These are phyloP conservation scores for Rhododendron ferrugineum DNA, from an alignment of 148 eudicot genomes.

Conservation along the genomic window DNA sequence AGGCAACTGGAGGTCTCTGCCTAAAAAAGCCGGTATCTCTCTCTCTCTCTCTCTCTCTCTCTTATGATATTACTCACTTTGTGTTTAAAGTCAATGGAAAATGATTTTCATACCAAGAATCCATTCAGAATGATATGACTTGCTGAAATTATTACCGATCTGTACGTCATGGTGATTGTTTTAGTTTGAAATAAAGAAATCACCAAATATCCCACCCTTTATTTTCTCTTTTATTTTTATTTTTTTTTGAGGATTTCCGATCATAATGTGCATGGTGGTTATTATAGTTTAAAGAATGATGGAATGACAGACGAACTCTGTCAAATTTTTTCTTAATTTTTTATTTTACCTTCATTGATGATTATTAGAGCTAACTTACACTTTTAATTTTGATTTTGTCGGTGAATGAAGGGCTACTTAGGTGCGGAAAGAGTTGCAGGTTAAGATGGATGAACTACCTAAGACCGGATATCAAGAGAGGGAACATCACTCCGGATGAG, in stretches of 20 bases:
- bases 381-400: neutral
- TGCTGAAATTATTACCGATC: neutral
- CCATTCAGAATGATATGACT: neutral
- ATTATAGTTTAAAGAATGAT: neutral
- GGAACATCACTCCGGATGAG: slow-evolving; percentile 50
- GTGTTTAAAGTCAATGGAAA: neutral
- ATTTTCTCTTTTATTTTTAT: neutral
- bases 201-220: neutral
- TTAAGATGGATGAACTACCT: slow-evolving; percentile 67
- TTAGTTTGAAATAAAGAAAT: neutral
- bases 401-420: slow-evolving; percentile 35
- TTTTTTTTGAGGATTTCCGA: neutral
- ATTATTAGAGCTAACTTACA: neutral
- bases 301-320: neutral
- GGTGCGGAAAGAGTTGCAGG: slow-evolving; percentile 74
- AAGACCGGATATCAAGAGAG: slow-evolving; percentile 65
- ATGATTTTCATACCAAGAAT: neutral
- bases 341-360: neutral
- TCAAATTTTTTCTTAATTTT: neutral
- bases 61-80: neutral
- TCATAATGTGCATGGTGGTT: no score
- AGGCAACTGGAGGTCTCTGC: slow-evolving; percentile 67
- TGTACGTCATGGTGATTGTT: neutral
- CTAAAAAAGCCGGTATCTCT: slow-evolving; percentile 47
- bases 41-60: neutral